Conservation (phyloP, 192 early-diverging fungal species). For the Gamsiella multidivaricata region DNA sequence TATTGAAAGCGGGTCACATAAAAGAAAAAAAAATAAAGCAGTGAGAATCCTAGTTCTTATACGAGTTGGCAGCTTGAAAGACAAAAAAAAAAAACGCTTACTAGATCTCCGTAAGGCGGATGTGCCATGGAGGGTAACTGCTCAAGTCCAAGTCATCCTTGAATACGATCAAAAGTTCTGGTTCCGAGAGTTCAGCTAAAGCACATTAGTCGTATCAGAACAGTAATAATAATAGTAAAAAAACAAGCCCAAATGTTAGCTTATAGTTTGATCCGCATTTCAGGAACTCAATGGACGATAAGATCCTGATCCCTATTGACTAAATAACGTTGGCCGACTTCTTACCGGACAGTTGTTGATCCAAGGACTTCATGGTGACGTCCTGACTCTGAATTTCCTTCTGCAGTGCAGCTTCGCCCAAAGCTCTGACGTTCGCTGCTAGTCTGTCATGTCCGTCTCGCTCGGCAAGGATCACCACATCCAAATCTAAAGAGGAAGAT, state of each 20-base stretch:
- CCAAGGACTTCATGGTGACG: constrained; percentile 32
- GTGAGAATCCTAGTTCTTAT: too few species aligned
- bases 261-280: too few species aligned
- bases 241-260: too few species aligned
- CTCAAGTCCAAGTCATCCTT: constrained; percentile 55
- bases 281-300: not conserved
- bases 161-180: constrained; percentile 55
- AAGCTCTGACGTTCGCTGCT: constrained; percentile 12
- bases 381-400: constrained; percentile 32
- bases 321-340: not conserved
- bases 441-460: constrained; percentile 39
- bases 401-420: constrained; percentile 27
- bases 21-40: not conserved
- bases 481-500: constrained; percentile 23
- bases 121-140: constrained; percentile 59
- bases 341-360: constrained; percentile 20
- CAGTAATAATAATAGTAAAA: too few species aligned
- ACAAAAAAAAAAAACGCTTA: constrained; percentile 12
- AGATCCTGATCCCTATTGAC: not conserved
- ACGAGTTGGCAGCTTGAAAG: not conserved
- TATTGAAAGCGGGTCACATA: constrained; percentile 10
- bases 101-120: constrained; percentile 58
- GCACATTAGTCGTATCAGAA: not conserved
- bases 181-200: constrained; percentile 49
- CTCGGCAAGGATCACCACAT: constrained; percentile 40